These are phyloP conservation scores for Chloris gayana DNA, from an alignment of 176 grass and related monocot genomes.

Conservation along the genomic window DNA sequence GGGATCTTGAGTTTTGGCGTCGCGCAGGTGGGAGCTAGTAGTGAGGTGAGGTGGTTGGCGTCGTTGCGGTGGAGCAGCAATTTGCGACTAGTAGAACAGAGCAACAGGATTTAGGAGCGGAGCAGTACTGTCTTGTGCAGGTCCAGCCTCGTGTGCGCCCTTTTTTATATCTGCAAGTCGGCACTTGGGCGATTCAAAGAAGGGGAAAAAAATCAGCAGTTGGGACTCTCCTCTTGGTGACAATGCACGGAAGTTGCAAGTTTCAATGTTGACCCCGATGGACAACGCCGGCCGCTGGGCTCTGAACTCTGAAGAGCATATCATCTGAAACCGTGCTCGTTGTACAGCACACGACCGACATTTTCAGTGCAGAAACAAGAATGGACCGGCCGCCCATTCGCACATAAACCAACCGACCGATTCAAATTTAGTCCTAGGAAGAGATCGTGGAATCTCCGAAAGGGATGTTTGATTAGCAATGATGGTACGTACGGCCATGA, in stretches of 20 bases:
- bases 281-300: no score
- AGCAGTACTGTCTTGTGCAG: background rate
- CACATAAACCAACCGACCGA: background rate
- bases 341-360: background rate
- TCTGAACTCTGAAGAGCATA: background rate
- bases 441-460: background rate
- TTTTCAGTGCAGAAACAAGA: background rate
- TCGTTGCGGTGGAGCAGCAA: background rate
- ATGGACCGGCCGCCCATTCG: background rate
- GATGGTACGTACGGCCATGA: background rate
- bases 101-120: background rate
- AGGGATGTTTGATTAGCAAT: background rate
- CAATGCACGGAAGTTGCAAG: background rate
- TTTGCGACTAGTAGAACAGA: no score
- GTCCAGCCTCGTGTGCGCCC: background rate
- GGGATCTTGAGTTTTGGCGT: conserved; percentile 23
- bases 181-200: no score
- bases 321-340: conserved; percentile 25
- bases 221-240: background rate
- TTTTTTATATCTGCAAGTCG: conserved; percentile 33
- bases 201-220: no score
- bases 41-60: conserved; percentile 22
- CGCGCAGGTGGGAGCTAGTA: conserved; percentile 20
- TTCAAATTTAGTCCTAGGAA: background rate
- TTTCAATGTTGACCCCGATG: background rate